A percentile compares a stretch with the other conserved stretches of the same genome.
phyloP scores from a whole-genome alignment of 1,284 basidiomycete species.

The Anthracocystis panici-leucophaei region DNA sequence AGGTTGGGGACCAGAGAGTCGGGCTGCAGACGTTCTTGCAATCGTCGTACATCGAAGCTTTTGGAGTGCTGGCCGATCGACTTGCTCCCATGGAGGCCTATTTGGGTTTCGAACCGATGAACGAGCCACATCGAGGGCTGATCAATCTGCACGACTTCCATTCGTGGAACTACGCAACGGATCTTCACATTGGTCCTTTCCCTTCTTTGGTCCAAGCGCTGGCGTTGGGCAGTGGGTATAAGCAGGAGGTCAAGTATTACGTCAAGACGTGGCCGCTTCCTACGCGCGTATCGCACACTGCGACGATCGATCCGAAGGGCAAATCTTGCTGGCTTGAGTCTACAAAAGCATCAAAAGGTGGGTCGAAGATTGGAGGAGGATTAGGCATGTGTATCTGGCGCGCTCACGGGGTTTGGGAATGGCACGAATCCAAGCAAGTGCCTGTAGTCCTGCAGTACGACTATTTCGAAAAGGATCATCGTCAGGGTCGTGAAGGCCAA shows the following conservation, averaged over 20 bases:
- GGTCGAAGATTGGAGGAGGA: slow-evolving; percentile 70
- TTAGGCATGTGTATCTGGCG: slow-evolving; percentile 80
- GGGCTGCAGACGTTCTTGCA: slow-evolving; percentile 85
- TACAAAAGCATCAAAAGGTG: neutral
- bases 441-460: slow-evolving; percentile 84
- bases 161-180: slow-evolving; percentile 88
- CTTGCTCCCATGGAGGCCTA: slow-evolving; percentile 83
- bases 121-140: slow-evolving; percentile 95
- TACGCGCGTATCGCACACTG: slow-evolving; percentile 56
- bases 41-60: slow-evolving; percentile 82
- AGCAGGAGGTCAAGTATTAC: slow-evolving; percentile 73
- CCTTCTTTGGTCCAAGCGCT: slow-evolving; percentile 67
- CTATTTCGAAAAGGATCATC: slow-evolving; percentile 78
- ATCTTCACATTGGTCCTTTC: slow-evolving; percentile 86
- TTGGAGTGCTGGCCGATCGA: slow-evolving; percentile 77
- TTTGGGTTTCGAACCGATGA: slow-evolving; percentile 89
- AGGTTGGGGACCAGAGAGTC: slow-evolving; percentile 40
- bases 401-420: slow-evolving; percentile 92
- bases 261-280: slow-evolving; percentile 68
- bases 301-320: slow-evolving; percentile 57
- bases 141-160: slow-evolving; percentile 85
- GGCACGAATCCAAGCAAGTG: slow-evolving; percentile 78
- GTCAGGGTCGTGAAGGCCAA: slow-evolving; percentile 44
- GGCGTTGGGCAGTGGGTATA: slow-evolving; percentile 56
- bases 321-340: slow-evolving; percentile 48